A percentile compares a stretch with the other conserved stretches of the same genome.
Conservation (phyloP, 306 rosid species). For the Senna siamea region DNA sequence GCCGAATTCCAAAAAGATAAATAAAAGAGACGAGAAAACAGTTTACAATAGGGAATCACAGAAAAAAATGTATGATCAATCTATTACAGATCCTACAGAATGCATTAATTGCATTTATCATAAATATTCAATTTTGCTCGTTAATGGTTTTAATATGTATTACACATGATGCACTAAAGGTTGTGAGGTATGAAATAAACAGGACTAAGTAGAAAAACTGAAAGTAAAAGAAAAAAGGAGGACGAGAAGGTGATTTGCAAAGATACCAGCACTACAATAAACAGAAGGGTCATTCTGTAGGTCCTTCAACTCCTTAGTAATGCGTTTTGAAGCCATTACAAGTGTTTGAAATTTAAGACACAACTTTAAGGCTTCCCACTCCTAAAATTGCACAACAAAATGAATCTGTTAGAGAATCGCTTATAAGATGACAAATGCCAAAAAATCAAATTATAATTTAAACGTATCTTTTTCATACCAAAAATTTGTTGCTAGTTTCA, state of each 20-base stretch:
- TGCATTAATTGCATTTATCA: background rate
- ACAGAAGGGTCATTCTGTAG: constrained; percentile 68
- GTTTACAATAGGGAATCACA: background rate
- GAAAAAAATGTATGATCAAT: background rate
- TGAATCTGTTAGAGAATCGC: background rate
- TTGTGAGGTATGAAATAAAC: no score
- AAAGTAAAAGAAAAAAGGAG: background rate
- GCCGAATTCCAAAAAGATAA: background rate
- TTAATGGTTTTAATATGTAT: background rate
- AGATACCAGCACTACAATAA: constrained; percentile 64
- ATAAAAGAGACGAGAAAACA: background rate
- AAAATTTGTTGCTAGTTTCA: no score
- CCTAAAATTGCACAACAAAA: background rate
- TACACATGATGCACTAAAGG: background rate
- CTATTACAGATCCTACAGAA: background rate
- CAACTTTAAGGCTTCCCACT: background rate
- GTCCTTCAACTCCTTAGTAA: constrained; percentile 64
- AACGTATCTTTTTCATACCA: no score
- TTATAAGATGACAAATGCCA: background rate
- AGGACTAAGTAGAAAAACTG: no score
- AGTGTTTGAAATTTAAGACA: no score
- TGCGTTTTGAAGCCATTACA: constrained; percentile 64
- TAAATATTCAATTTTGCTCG: background rate
- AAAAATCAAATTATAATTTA: no score
- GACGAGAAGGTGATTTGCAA: background rate